These are phyloP conservation scores for Bathelium albidoporum DNA, from an alignment of 495 filamentous ascomycete species.

Conservation along the genomic window DNA sequence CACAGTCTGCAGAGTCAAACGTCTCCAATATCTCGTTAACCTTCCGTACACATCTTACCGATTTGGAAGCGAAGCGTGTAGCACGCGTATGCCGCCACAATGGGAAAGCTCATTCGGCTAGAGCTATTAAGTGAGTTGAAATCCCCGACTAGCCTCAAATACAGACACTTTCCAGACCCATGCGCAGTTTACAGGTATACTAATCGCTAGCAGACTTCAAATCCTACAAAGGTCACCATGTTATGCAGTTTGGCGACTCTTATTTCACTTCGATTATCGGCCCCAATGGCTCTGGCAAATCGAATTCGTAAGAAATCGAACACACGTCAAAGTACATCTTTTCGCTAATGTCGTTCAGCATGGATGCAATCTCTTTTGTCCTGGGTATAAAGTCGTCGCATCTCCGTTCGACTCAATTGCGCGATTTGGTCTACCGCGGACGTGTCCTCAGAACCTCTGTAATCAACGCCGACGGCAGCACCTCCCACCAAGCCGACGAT, in stretches of 20 bases:
- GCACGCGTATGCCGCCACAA: conserved; percentile 28
- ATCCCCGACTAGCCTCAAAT: not conserved
- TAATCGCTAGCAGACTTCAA: conserved; percentile 71
- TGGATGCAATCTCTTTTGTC: conserved; percentile 99
- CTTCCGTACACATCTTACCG: not conserved
- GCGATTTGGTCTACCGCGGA: conserved; percentile 91
- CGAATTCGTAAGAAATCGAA: conserved; percentile 76
- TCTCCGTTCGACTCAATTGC: conserved; percentile 86
- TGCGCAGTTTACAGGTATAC: not conserved
- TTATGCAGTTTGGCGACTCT: conserved; percentile 88
- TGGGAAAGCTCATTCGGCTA: conserved; percentile 87
- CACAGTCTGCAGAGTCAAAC: no score
- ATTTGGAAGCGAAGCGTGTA: not conserved
- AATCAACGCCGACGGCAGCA: conserved; percentile 77
- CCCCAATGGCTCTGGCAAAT: conserved; percentile 98
- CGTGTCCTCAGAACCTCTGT: conserved; percentile 85
- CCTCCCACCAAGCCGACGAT: conserved; percentile 40
- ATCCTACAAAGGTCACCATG: conserved; percentile 94
- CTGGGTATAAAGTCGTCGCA: conserved; percentile 97
- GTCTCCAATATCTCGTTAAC: not conserved
- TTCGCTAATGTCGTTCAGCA: conserved; percentile 42
- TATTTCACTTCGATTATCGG: conserved; percentile 99
- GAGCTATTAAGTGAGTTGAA: conserved; percentile 76
- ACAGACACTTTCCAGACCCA: no score
- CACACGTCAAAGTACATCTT: not conserved